These are phyloP conservation scores for Monosporascus sp. DNA, from an alignment of 2,329 filamentous ascomycete genomes.

Conservation along the genomic window DNA sequence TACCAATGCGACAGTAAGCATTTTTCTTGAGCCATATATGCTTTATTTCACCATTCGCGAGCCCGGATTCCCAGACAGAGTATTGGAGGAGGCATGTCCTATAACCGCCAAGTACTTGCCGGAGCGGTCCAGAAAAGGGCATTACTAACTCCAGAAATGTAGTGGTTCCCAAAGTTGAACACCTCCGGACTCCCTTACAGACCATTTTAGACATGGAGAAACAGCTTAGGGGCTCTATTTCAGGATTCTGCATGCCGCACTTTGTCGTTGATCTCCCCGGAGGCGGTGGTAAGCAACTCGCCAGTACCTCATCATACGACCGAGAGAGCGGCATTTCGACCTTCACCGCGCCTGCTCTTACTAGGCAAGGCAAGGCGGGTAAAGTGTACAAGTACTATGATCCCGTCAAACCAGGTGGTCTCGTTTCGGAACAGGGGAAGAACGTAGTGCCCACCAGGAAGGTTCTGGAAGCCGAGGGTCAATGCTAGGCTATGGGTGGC, in stretches of 20 bases:
- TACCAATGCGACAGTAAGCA: slow-evolving; percentile 53
- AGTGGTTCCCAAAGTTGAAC: slow-evolving; percentile 54
- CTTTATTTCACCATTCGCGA: no score
- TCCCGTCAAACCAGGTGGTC: slow-evolving; percentile 30
- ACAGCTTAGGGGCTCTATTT: slow-evolving; percentile 53
- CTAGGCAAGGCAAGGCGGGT: slow-evolving; percentile 37
- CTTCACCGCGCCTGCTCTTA: slow-evolving; percentile 52
- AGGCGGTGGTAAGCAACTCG: slow-evolving; percentile 59
- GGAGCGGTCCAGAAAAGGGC: no score
- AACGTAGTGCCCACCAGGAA: slow-evolving; percentile 2
- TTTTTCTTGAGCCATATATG: no score
- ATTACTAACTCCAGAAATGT: no score
- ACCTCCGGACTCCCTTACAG: slow-evolving; percentile 56
- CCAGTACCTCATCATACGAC: slow-evolving; percentile 50
- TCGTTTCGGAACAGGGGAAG: background rate
- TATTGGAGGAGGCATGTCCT: no score
- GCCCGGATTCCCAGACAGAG: no score
- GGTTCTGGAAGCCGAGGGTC: background rate
- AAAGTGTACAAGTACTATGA: slow-evolving; percentile 55
- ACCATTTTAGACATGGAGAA: slow-evolving; percentile 55
- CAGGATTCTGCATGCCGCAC: slow-evolving; percentile 57
- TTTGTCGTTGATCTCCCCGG: slow-evolving; percentile 61
- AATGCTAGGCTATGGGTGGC: no score
- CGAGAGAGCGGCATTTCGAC: slow-evolving; percentile 46
- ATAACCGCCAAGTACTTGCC: no score